Evolutionary conservation across 495 filamentous ascomycete species (phyloP), one percentile per base, ranked within the genome.

Genomic region (Viridothelium virens): DNA sequence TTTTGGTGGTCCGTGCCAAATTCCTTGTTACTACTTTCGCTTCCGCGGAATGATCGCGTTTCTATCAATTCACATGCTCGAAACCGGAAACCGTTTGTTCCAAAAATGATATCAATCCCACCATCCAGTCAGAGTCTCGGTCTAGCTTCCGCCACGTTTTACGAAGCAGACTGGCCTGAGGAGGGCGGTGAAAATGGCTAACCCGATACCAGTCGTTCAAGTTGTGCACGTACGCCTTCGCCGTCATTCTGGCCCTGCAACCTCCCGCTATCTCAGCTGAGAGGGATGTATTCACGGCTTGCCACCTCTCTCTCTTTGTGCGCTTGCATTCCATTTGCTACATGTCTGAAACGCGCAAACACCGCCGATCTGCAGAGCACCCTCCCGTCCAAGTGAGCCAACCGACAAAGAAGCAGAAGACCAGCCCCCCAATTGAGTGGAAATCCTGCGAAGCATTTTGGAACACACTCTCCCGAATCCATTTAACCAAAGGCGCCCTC

Each of bases 381-480:
- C 7, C 6, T 7, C 41, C 41, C 7, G 14, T 14, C 41, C 41
- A 7, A 14, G 6, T 14, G 14, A 44, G 41, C 41, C 0, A 44
- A 44, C 14, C 41, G 41, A 44, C 16, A 11, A 53, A 53, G 48
- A 53, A 53, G 48, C 48, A 18, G 48, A 53, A 53, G 18, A 53
- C 48, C 18, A 53, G 11, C 10, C 9, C 11, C 48, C 5, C 16
- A 18, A 14, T 5, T 18, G 48, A 53, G 12, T 25, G 5, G 12
- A 14, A 5, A 14, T 14, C 11, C 5, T n/a, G 5, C 5, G 48
- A 14, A n/a, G 48, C 48, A 53, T 25, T 14, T 53, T 65, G 38
- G 38, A 56, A 68, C 37, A 68, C 63, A 34, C 56, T 65, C 44
- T 68, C 66, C n/a, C 56, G 25, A 31, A 38, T 65, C 31, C 56